phyloP scores from a whole-genome alignment of 2,329 filamentous ascomycete species.

The Phialophora expanda region DNA sequence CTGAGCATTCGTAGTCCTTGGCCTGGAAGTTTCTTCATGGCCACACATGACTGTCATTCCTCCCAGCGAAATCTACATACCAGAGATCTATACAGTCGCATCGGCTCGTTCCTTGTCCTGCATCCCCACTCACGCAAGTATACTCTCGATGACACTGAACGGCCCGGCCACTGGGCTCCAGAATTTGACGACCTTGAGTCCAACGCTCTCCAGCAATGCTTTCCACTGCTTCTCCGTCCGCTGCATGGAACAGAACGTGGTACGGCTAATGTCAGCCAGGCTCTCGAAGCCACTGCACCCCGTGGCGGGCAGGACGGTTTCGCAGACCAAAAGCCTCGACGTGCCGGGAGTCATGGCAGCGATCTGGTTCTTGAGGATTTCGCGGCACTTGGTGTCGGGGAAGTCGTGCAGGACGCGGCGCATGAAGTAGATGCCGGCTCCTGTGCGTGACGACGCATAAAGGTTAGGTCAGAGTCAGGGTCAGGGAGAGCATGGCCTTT shows the following conservation, averaged over 20 bases:
- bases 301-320: constrained; percentile 40
- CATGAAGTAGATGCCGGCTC: constrained; percentile 47
- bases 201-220: constrained; percentile 33
- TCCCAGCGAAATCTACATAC: too few species aligned
- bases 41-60: background rate
- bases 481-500: background rate
- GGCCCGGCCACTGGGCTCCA: constrained; percentile 19
- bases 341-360: constrained; percentile 39
- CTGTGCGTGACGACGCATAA: constrained; percentile 28
- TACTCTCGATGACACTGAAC: constrained; percentile 24
- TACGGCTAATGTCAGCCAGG: constrained; percentile 36
- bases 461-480: background rate
- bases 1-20: too few species aligned
- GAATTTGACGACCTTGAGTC: constrained; percentile 30
- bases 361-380: constrained; percentile 43
- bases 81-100: too few species aligned
- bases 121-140: constrained; percentile 9
- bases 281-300: constrained; percentile 27
- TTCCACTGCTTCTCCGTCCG: constrained; percentile 39
- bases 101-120: background rate
- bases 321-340: constrained; percentile 41
- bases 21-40: background rate
- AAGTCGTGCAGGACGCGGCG: constrained; percentile 49
- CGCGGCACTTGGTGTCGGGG: constrained; percentile 43
- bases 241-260: constrained; percentile 39